Evolutionary conservation across 495 filamentous ascomycete genomes (phyloP), one percentile per base, ranked within the genome.

Genomic region (Penicillium nucicola): DNA sequence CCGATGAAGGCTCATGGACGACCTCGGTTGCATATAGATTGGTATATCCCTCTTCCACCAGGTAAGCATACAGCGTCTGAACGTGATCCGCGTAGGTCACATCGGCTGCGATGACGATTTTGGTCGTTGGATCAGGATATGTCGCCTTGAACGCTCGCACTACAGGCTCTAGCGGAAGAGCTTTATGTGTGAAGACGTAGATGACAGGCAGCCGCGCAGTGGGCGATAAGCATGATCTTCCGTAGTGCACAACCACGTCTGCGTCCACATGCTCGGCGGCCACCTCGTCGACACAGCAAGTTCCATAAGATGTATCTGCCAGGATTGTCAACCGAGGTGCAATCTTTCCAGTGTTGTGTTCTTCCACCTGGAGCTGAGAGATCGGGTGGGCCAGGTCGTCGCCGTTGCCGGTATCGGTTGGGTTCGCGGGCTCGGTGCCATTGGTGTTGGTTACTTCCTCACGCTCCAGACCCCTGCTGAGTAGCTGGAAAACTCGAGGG

Each of bases 211-310:
- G 71, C 43, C 92, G 76, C 4, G 89, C 86, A 0, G 92, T 95
- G 11, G 93, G 95, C 2, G 89, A 95, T 19, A 99, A 75, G 65
- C 93, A 99, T 0, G 91, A 85, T 35, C 92, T 80, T 18, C 93
- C 93, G 60, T 97, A 99, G 65, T 99, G 93, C 14, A 99, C 88
- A 4, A 97, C 86, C 4, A 88, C 90, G 44, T 97, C 87, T 5
- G 93, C 92, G 60, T 89, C 77, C 23, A 88, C 86, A 67, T 99
- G 95, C 61, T 97, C 92, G 13, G 95, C 93, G 2, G 93, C 95
- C 38, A 97, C 86, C 68, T 99, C 93, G 54, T 99, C 93, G 42
- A 97, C 91, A 64, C 93, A 99, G 72, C 93, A 99, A 4, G 92
- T 82, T 37, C 93, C 92, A 68, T 97, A 99, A 2, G 92, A 96